Conservation (phyloP, 805 yeast genomes). For the Candida michaelii region DNA sequence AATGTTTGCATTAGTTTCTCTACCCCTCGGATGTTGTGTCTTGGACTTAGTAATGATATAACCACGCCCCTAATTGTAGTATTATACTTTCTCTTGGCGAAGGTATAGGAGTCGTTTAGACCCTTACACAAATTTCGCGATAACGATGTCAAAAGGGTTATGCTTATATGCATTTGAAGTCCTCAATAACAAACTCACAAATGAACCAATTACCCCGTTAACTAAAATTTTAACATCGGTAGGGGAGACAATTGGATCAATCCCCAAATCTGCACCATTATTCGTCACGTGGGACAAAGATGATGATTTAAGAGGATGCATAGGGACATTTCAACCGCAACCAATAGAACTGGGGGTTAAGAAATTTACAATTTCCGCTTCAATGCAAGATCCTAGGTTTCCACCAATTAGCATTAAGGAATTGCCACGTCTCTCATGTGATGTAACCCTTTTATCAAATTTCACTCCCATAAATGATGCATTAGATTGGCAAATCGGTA, state of each 20-base stretch:
- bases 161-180: constrained; percentile 40
- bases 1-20: too few species aligned
- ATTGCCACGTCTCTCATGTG: constrained; percentile 50
- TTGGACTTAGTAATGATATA: too few species aligned
- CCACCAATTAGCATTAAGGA: constrained; percentile 59
- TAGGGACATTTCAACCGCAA: constrained; percentile 73
- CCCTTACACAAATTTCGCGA: too few species aligned
- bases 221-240: constrained; percentile 14
- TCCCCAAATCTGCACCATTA: constrained; percentile 50
- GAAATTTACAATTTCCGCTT: constrained; percentile 60
- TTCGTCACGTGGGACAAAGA: constrained; percentile 84
- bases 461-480: constrained; percentile 54
- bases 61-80: too few species aligned
- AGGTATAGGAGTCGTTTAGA: too few species aligned
- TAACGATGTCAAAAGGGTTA: constrained; percentile 31
- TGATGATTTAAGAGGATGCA: constrained; percentile 76
- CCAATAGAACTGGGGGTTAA: constrained; percentile 58
- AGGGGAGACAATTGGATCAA: constrained; percentile 11
- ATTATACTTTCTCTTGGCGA: too few species aligned
- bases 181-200: constrained; percentile 22
- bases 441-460: constrained; percentile 64
- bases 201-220: constrained; percentile 17
- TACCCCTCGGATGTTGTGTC: too few species aligned
- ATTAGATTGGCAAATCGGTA: constrained; percentile 77
- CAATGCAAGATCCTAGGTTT: constrained; percentile 78